Conservation (phyloP, 768 basidiomycete genomes). For the Leccinum aurantiacum region DNA sequence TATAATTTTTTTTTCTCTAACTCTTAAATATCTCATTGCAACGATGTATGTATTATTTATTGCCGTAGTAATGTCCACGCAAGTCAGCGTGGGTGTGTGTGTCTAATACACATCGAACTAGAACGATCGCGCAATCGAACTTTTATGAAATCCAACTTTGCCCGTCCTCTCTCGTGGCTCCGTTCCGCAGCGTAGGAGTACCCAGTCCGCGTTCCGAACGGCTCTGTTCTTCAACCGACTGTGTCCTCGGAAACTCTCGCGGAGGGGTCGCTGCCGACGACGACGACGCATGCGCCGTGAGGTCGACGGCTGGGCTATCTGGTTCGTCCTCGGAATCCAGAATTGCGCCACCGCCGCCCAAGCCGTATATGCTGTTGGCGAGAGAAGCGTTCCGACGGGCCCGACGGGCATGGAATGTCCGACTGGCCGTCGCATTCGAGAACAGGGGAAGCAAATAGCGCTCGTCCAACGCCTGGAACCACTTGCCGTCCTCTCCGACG, state of each 20-base stretch:
- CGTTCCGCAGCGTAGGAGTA: constrained; percentile 60
- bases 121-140: neutral
- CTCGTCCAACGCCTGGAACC: constrained; percentile 96
- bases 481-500: constrained; percentile 74
- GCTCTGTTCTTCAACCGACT: constrained; percentile 45
- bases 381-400: constrained; percentile 50
- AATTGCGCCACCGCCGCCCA: constrained; percentile 12
- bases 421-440: constrained; percentile 86
- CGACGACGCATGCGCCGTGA: constrained; percentile 30
- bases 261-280: constrained; percentile 5
- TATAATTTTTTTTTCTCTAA: neutral
- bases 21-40: neutral
- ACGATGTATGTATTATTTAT: neutral
- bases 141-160: constrained; percentile 7
- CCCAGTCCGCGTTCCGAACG: constrained; percentile 61
- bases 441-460: constrained; percentile 91
- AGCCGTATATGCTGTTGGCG: constrained; percentile 15
- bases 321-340: constrained; percentile 42
- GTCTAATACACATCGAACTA: constrained; percentile 6
- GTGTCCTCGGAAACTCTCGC: constrained; percentile 23
- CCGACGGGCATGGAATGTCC: constrained; percentile 79
- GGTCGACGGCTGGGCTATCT: constrained; percentile 45
- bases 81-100: neutral
- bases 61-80: neutral
- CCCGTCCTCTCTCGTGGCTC: constrained; percentile 35